phyloP scores from a whole-genome alignment of 2,329 filamentous ascomycete species.

The Fusarium fracticaudum region DNA sequence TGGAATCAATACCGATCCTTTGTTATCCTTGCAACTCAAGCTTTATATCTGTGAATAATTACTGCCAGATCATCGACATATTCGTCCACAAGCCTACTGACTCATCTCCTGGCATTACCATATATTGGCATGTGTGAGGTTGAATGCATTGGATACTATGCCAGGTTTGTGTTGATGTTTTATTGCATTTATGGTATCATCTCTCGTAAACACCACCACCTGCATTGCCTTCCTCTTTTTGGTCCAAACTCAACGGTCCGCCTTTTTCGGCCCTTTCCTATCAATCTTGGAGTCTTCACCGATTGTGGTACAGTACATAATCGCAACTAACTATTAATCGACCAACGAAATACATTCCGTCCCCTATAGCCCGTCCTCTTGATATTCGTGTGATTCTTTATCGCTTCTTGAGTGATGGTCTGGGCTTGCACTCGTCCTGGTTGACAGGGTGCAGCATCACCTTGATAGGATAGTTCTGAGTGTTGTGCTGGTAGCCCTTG shows the following conservation, averaged over 20 bases:
- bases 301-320: constrained; percentile 20
- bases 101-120: background rate
- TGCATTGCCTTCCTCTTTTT: constrained; percentile 9
- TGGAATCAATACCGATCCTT: constrained; percentile 23
- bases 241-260: constrained; percentile 11
- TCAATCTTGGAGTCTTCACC: constrained; percentile 20
- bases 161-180: constrained; percentile 26
- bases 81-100: too few relatives aligned
- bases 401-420: constrained; percentile 68
- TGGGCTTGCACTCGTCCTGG: constrained; percentile 69
- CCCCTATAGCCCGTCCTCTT: background rate
- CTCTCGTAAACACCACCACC: constrained; percentile 42
- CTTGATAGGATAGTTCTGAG: constrained; percentile 76
- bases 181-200: constrained; percentile 43
- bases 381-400: constrained; percentile 46
- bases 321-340: constrained; percentile 32
- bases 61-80: background rate
- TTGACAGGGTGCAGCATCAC: constrained; percentile 84
- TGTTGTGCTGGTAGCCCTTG: constrained; percentile 92
- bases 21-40: background rate
- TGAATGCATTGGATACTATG: background rate
- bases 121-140: background rate
- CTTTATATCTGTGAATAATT: background rate
- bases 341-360: background rate
- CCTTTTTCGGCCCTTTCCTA: constrained; percentile 11